Percentiles rank a stretch among this genome's conserved stretches.
Evolutionary conservation across 345 rosid genomes (phyloP).

Genomic region (Heritiera littoralis): DNA sequence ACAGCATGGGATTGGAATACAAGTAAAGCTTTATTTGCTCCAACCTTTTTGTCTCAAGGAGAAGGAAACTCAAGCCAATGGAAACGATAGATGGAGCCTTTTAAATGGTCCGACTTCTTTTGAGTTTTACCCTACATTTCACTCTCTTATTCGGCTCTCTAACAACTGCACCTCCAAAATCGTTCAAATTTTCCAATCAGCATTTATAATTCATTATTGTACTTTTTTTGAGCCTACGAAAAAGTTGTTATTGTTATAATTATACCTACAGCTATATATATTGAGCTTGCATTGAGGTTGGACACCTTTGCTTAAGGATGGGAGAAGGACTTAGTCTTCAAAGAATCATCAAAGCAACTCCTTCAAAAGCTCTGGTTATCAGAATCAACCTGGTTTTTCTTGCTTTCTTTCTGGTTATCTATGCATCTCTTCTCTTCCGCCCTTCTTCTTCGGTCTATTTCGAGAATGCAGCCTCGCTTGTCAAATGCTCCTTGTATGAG

Average conservation of each 20-base stretch:
- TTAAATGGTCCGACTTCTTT: slow-evolving; percentile 32
- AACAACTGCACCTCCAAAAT: slow-evolving; percentile 31
- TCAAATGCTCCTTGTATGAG: slow-evolving; percentile 71
- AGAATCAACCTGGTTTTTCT: slow-evolving; percentile 64
- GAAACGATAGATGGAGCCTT: slow-evolving; percentile 49
- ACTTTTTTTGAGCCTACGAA: not conserved
- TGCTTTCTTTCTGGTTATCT: slow-evolving; percentile 61
- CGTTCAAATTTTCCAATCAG: slow-evolving; percentile 6
- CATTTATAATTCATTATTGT: slow-evolving; percentile 10
- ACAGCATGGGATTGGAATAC: not conserved
- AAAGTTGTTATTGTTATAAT: slow-evolving; percentile 14
- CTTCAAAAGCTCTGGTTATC: slow-evolving; percentile 67
- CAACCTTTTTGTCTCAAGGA: slow-evolving; percentile 39
- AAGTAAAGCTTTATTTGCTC: slow-evolving; percentile 12
- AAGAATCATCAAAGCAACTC: slow-evolving; percentile 53
- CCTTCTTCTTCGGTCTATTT: slow-evolving; percentile 70
- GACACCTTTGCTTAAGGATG: slow-evolving; percentile 32
- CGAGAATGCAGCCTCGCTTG: slow-evolving; percentile 58
- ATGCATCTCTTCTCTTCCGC: slow-evolving; percentile 55
- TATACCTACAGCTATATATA: slow-evolving; percentile 10
- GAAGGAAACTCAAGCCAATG: slow-evolving; percentile 30
- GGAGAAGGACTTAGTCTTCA: slow-evolving; percentile 39
- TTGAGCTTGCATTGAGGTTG: slow-evolving; percentile 26
- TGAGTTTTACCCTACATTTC: slow-evolving; percentile 30
- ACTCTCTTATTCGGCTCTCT: slow-evolving; percentile 34